These are phyloP conservation scores for Tieghemostelium lacteum DNA, from an alignment of 78 protist species.

Conservation along the genomic window DNA sequence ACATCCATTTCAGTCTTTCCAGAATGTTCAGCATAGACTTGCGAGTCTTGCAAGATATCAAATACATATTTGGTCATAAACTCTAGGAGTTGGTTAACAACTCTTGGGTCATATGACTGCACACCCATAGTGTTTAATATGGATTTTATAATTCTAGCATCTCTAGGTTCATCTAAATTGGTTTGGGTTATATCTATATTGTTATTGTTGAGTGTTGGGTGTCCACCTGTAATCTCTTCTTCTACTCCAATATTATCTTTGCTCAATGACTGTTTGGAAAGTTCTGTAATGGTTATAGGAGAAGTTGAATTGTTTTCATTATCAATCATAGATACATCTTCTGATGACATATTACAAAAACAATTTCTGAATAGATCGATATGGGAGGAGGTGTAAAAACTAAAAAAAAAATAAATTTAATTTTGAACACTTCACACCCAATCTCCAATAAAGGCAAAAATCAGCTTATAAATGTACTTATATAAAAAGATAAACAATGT, in stretches of 20 bases:
- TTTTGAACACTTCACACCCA: too few species aligned
- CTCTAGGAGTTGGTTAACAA: slow-evolving; percentile 64
- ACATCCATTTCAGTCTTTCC: slow-evolving; percentile 64
- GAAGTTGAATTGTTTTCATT: too few species aligned
- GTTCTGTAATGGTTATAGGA: neutral
- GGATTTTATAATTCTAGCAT: slow-evolving; percentile 63
- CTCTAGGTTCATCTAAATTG: slow-evolving; percentile 70
- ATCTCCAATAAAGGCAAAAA: too few species aligned
- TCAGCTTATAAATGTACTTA: too few species aligned
- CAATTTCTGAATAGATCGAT: too few species aligned
- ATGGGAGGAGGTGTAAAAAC: too few species aligned
- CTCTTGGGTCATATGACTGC: slow-evolving; percentile 57
- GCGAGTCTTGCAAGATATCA: slow-evolving; percentile 66
- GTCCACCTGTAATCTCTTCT: too few species aligned
- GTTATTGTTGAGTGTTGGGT: too few species aligned
- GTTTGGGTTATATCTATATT: slow-evolving; percentile 66
- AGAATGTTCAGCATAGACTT: slow-evolving; percentile 48
- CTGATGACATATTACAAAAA: too few species aligned
- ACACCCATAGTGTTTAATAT: slow-evolving; percentile 75
- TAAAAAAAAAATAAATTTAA: too few species aligned
- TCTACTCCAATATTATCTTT: neutral
- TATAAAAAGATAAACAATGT: too few species aligned
- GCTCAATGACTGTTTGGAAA: neutral
- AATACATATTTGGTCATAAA: slow-evolving; percentile 73
- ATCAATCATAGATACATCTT: too few species aligned